phyloP scores from a whole-genome alignment of 2,329 filamentous ascomycete species.

The Elsinoe necatrix region DNA sequence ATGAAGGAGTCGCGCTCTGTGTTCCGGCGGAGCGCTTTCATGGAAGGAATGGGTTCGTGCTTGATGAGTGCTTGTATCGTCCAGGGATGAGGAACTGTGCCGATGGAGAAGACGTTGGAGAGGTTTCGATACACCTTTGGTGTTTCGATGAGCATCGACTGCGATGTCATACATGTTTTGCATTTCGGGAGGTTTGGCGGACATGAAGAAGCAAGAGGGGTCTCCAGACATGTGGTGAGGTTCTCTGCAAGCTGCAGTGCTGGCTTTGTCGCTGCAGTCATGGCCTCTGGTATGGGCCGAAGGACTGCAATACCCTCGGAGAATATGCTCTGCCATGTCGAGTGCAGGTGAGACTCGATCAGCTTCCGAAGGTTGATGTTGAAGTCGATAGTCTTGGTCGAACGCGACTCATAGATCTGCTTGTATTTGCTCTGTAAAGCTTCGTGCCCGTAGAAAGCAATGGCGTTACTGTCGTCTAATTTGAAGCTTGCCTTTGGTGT shows the following conservation, averaged over 20 bases:
- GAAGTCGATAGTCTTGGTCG: slow-evolving; percentile 27
- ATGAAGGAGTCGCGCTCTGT: slow-evolving; percentile 75
- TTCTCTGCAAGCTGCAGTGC: slow-evolving; percentile 65
- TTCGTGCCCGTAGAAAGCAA: slow-evolving; percentile 68
- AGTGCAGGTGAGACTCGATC: slow-evolving; percentile 78
- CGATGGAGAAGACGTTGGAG: slow-evolving; percentile 68
- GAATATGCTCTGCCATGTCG: slow-evolving; percentile 74
- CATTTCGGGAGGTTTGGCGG: slow-evolving; percentile 74
- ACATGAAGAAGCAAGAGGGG: slow-evolving; percentile 66
- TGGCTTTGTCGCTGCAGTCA: slow-evolving; percentile 61
- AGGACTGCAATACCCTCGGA: slow-evolving; percentile 68
- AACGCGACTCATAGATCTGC: slow-evolving; percentile 52
- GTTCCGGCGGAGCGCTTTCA: slow-evolving; percentile 43
- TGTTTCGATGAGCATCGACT: slow-evolving; percentile 58
- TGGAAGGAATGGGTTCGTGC: slow-evolving; percentile 32
- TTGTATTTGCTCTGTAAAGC: slow-evolving; percentile 59
- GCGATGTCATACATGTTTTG: slow-evolving; percentile 59
- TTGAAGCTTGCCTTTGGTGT: slow-evolving; percentile 53
- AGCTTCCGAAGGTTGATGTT: slow-evolving; percentile 58
- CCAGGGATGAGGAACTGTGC: slow-evolving; percentile 83
- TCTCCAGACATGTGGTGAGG: slow-evolving; percentile 65
- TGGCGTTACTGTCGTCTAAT: slow-evolving; percentile 56
- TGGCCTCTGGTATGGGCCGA: slow-evolving; percentile 69
- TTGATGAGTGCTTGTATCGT: slow-evolving; percentile 64
- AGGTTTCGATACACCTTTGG: slow-evolving; percentile 62